phyloP scores from a whole-genome alignment of 2,329 filamentous ascomycete species.

The Penicillium sp. region DNA sequence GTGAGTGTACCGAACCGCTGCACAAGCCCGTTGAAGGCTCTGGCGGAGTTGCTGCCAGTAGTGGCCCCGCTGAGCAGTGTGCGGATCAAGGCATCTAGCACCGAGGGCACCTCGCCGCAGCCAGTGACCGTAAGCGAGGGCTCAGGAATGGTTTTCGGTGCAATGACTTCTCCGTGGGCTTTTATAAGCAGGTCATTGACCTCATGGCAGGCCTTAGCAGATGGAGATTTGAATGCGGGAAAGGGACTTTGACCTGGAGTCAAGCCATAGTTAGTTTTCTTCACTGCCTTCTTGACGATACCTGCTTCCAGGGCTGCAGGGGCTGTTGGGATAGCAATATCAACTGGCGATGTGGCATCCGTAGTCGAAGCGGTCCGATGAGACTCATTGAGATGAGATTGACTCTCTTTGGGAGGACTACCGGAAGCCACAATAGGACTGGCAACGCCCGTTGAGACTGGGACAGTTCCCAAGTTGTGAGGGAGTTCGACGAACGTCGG shows the following conservation, averaged over 20 bases:
- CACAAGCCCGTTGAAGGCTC: conserved; percentile 67
- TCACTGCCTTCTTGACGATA: conserved; percentile 14
- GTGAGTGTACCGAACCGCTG: conserved; percentile 64
- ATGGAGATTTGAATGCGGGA: conserved; percentile 66
- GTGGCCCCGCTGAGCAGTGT: conserved; percentile 65
- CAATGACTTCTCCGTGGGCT: conserved; percentile 64
- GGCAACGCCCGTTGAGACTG: conserved; percentile 2
- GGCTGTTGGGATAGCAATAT: conserved; percentile 17
- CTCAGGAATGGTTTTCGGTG: conserved; percentile 67
- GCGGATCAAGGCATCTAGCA: conserved; percentile 64
- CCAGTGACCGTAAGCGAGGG: conserved; percentile 73
- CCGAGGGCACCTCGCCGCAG: conserved; percentile 66
- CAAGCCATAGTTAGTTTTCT: conserved; percentile 51
- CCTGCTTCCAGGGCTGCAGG: not conserved
- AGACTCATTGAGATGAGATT: conserved; percentile 10
- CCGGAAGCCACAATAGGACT: not conserved
- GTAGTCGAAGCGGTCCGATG: conserved; percentile 5
- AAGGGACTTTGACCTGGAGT: conserved; percentile 64
- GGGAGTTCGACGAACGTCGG: conserved; percentile 49
- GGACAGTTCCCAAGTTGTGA: conserved; percentile 55
- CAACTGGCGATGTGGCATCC: conserved; percentile 19
- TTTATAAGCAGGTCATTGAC: conserved; percentile 66
- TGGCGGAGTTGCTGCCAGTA: conserved; percentile 61
- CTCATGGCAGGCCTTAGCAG: conserved; percentile 66
- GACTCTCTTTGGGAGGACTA: conserved; percentile 11